phyloP scores from a whole-genome alignment of 78 protist genomes.

The Polysphondylium violaceum region DNA sequence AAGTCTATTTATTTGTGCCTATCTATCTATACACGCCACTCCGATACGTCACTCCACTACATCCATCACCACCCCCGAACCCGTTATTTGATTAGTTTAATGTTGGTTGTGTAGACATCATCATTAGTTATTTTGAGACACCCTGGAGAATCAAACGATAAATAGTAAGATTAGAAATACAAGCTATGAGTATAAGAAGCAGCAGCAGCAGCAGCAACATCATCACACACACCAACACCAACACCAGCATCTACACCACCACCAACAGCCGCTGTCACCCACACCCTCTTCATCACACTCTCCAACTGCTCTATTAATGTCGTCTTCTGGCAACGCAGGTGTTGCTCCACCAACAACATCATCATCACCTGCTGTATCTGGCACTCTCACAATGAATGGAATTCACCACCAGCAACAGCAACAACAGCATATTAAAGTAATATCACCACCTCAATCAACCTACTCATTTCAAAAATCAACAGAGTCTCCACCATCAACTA shows the following conservation, averaged over 20 bases:
- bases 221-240: neutral
- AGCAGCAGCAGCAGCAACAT: neutral
- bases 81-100: no score
- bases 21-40: no score
- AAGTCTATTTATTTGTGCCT: no score
- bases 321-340: neutral
- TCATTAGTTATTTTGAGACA: no score
- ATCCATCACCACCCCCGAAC: no score
- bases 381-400: neutral
- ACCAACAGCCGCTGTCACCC: neutral
- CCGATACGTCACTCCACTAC: no score
- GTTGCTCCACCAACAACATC: neutral
- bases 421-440: constrained; percentile 1
- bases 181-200: constrained; percentile 23
- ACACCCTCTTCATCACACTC: neutral
- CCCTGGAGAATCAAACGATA: no score
- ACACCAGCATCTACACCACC: neutral
- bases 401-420: neutral
- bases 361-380: neutral
- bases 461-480: no score
- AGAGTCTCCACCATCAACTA: no score
- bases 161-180: constrained; percentile 8
- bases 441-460: neutral
- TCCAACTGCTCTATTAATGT: neutral
- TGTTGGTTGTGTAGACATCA: no score